Evolutionary conservation across 2,329 filamentous ascomycete genomes (phyloP).

Genomic region (Fonsecaea nubica): DNA sequence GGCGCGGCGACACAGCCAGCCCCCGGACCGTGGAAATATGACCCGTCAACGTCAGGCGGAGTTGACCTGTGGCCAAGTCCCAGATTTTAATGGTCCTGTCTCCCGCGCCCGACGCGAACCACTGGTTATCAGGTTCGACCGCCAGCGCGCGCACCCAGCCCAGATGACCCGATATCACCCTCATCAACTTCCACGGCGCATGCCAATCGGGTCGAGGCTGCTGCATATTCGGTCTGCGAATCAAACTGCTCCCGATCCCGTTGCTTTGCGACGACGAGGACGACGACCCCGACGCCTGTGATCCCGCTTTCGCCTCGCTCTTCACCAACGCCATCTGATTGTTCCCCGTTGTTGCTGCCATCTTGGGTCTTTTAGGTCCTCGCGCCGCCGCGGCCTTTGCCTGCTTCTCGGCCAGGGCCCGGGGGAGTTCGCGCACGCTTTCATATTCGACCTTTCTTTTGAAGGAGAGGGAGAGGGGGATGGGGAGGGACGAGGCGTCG

Average conservation of each 20-base stretch:
- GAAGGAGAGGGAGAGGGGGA: conserved; percentile 50
- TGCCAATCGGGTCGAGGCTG: conserved; percentile 91
- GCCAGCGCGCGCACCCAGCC: conserved; percentile 91
- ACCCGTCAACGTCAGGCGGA: conserved; percentile 85
- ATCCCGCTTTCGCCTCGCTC: conserved; percentile 47
- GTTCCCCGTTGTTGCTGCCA: conserved; percentile 54
- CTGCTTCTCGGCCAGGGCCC: conserved; percentile 79
- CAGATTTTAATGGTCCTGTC: conserved; percentile 99
- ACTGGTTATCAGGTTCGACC: conserved; percentile 94
- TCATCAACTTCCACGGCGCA: conserved; percentile 96
- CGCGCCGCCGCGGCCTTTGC: conserved; percentile 67
- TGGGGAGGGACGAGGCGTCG: conserved; percentile 48
- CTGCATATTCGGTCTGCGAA: conserved; percentile 68
- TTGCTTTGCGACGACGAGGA: conserved; percentile 41
- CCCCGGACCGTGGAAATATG: conserved; percentile 94
- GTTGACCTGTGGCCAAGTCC: conserved; percentile 87
- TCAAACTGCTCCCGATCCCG: conserved; percentile 54
- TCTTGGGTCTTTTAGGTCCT: conserved; percentile 68
- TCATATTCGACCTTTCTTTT: conserved; percentile 71
- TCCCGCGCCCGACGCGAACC: conserved; percentile 94
- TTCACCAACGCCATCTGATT: conserved; percentile 72
- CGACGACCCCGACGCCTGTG: conserved; percentile 43
- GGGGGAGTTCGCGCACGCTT: conserved; percentile 76
- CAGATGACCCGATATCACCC: conserved; percentile 93
- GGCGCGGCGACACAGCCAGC: conserved; percentile 86